Evolutionary conservation across 2,329 filamentous ascomycete genomes (phyloP), one percentile per base, ranked within the genome.

Genomic region (Neonectria sp.): DNA sequence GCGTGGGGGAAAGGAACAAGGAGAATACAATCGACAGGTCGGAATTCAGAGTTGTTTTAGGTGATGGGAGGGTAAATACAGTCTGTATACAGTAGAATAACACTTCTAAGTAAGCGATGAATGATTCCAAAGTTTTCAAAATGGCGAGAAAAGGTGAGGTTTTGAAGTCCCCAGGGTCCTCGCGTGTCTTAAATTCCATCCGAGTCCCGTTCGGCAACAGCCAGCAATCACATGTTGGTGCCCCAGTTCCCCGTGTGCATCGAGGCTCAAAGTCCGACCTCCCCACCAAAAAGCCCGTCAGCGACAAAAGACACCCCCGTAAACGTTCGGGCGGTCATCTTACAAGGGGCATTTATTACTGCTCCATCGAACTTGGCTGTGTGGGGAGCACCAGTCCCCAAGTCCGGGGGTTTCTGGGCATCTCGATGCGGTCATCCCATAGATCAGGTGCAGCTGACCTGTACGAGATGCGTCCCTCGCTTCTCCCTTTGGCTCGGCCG

Each of bases 181-280:
- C 53, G 63, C 52, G 35, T 37, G 33, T 35, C 63, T 74, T 70
- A 67, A 68, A 68, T 55, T 66, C 68, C 24, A 45, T 45, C 40
- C 40, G 40, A 45, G 51, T 56, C 45, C 43, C 29, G 62, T 75
- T 75, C 73, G 73, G 73, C 73, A 74, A 70, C 70, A 55, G 17
- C 31, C 52, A 49, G 60, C 60, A 72, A 75, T 75, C 73, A 75
- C 73, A 75, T 75, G 73, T 70, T 67, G 60, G 67, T 15, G 43
- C 33, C 31, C 46, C n/a, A 17, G 35, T 40, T 33, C 29, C 53
- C 43, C 35, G n/a, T 57, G 40, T 37, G 55, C 24, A 25, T 40
- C 37, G 37, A 40, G 37, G 37, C 37, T 51, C 25, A 29, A 31
- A 51, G 46, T 52, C 49, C 49, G 27, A 31, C n/a, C 9, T 52